Base-by-base conservation (phyloP, 1,284 basidiomycete species). In the Gymnopus androsaceus region DNA sequence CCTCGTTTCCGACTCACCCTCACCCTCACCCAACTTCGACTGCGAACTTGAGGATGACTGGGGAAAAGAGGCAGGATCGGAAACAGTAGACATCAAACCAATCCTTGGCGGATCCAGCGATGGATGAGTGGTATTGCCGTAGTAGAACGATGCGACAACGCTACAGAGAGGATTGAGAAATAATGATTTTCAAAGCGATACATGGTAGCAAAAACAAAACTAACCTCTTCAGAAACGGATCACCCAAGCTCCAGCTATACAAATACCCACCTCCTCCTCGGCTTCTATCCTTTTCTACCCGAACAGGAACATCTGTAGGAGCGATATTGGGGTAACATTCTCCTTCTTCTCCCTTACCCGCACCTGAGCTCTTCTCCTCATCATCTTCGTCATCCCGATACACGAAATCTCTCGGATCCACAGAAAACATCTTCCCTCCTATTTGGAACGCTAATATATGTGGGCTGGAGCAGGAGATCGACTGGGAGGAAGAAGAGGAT, bases 51-150 rank as follows among this genome's bases (percentile, higher is more conserved):
- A 7, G 25, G 27, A 31, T 33, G 40, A 19, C 15, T 23, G n/a
- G n/a, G 15, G 9, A 38, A 6, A n/a, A n/a, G n/a, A n/a, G n/a
- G n/a, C n/a, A 30, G 9, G 7, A n/a, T 27, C 8, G 3, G 85
- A 83, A 2, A 90, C 84, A 1, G 83, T 86, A 9, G 86, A 88
- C 38, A 86, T 63, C 56, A 90, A 78, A 8, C 87, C 88, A 52
- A 90, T 80, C n/a, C 81, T 79, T 0, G 88, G 84, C 1, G 81
- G 80, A 65, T 89, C 86, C 49, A 72, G 69, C 0, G 81, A 83
- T 1, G 86, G 87, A 59, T 83, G 75, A 0, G 80, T 80, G 37
- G 88, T 65, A 62, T 88, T 85, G 19, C 87, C 87, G 60, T 80
- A 88, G 67, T 88, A 82, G 66, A 83, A 88, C 19, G 81, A 66